Conservation (phyloP, 1,284 basidiomycete genomes). For the Microbotryomycetes sp. region DNA sequence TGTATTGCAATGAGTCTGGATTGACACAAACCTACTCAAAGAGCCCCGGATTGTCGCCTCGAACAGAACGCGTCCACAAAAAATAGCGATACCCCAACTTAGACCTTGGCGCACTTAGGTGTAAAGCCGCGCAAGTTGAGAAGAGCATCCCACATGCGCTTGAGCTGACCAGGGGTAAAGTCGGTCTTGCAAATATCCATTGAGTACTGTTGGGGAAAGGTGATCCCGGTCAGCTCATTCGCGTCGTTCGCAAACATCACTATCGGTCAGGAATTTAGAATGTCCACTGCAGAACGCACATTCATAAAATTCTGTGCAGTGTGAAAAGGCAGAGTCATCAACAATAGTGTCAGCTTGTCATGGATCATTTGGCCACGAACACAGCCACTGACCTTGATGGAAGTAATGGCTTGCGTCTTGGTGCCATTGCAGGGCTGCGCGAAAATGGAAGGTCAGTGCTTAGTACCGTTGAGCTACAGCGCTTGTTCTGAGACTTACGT, state of each 20-base stretch:
- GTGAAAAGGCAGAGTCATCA: too few relatives aligned
- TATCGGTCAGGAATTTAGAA: too few relatives aligned
- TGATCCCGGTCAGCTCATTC: too few relatives aligned
- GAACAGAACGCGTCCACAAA: background rate
- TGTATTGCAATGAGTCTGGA: background rate
- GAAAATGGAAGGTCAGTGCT: too few relatives aligned
- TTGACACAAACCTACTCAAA: background rate
- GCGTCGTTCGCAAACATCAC: too few relatives aligned
- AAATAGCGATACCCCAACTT: background rate
- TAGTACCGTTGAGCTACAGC: too few relatives aligned
- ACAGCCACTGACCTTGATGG: background rate
- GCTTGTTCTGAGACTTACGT: too few relatives aligned
- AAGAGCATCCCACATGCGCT: background rate
- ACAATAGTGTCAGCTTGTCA: background rate
- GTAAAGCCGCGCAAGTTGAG: background rate
- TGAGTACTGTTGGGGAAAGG: background rate
- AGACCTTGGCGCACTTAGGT: background rate
- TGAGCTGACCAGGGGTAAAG: background rate
- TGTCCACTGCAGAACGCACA: too few relatives aligned
- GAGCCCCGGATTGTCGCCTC: background rate
- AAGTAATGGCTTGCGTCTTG: background rate
- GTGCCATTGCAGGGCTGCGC: background rate
- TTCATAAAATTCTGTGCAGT: too few relatives aligned
- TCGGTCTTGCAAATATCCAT: background rate
- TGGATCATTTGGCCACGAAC: background rate